Evolutionary conservation across 805 yeast species (phyloP), one percentile per base, ranked within the genome.

Genomic region (Yamadazyma insecticola): DNA sequence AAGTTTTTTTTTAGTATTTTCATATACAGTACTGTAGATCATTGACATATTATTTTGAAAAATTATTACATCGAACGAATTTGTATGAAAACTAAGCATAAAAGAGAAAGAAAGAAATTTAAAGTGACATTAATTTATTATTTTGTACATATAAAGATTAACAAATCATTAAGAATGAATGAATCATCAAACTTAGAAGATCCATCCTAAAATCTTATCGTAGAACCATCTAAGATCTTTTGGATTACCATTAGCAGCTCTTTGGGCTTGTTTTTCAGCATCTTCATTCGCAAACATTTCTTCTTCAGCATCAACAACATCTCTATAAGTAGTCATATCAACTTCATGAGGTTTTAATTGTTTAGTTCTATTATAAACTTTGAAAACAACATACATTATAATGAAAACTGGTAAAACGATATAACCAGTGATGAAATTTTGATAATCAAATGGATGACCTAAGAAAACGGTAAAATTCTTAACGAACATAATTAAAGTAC

Each of bases 401-500:
- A 78, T 23, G 45, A 69, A 82, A 8, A 81, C 77, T 21, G 86
- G 86, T 28, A 82, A 69, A 18, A 84, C 83, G 47, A 83, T 78
- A 58, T 83, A 82, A 26, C 89, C 88, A 20, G 90, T 81, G 48
- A 83, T 79, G 50, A 84, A 84, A 13, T 66, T 65, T 55, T 76
- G 74, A 59, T 77, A 78, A 41, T 73, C 71, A 52, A 82, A 78
- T 2, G 43, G 43, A 11, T 50, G 58, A 30, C 76, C 76, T 43
- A 83, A 61, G 63, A 83, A 83, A 3, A 76, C 88, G 1, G 86
- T 76, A 53, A 81, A 81, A 45, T 80, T 80, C 58, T 83, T 83
- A 51, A 78, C 73, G 28, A 83, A 45, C 7, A 79, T 67, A 37
- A 83, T 64, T 31, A 81, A 33, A 31, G 59, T 35, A 53, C 84